Conservation (phyloP, 306 rosid genomes). For the Dalbergia cochinchinensis region DNA sequence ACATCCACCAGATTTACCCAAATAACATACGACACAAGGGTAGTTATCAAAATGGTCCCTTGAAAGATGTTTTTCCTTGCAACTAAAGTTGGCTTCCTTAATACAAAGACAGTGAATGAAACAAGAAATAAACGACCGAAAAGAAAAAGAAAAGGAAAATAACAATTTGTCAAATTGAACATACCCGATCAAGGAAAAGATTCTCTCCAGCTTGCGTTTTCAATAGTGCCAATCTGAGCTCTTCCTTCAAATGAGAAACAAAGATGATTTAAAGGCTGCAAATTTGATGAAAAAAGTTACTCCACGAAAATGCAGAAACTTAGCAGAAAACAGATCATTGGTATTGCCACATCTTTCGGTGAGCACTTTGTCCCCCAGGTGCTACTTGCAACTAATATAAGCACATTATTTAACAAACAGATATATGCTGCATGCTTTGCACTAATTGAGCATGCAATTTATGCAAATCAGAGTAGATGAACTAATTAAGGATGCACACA, state of each 20-base stretch:
- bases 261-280: slow-evolving; percentile 11
- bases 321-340: too few relatives aligned
- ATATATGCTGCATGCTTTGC: too few relatives aligned
- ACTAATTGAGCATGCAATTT: too few relatives aligned
- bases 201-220: slow-evolving; percentile 57
- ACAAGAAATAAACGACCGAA: background rate
- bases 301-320: too few relatives aligned
- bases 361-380: too few relatives aligned
- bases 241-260: slow-evolving; percentile 67
- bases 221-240: slow-evolving; percentile 70
- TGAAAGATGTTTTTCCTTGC: slow-evolving; percentile 22
- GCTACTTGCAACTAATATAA: too few relatives aligned
- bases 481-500: too few relatives aligned
- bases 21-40: background rate
- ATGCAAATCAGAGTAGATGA: too few relatives aligned
- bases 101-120: background rate
- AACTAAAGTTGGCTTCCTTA: slow-evolving; percentile 12
- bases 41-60: slow-evolving; percentile 16
- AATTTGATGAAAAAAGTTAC: too few relatives aligned
- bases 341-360: too few relatives aligned
- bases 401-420: too few relatives aligned
- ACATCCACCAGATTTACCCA: slow-evolving; percentile 14
- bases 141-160: background rate
- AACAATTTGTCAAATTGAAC: background rate
- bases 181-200: slow-evolving; percentile 77